phyloP scores from a whole-genome alignment of 2,329 filamentous ascomycete species.

The Cladosporium velox region DNA sequence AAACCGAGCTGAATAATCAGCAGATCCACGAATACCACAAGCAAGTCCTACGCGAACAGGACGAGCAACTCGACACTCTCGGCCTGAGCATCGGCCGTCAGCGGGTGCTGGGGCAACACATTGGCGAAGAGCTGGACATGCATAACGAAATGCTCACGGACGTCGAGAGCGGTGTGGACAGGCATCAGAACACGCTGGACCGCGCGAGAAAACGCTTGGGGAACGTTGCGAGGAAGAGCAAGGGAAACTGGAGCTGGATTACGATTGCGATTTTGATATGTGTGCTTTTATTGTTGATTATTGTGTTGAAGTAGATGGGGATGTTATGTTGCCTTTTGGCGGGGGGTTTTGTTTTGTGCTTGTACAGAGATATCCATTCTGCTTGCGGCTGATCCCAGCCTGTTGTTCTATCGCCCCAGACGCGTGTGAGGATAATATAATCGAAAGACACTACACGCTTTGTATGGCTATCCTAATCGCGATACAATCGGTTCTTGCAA shows the following conservation, averaged over 20 bases:
- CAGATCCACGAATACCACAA: constrained; percentile 86
- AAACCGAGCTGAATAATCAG: constrained; percentile 68
- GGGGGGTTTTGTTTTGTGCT: constrained; percentile 70
- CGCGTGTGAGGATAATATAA: background rate
- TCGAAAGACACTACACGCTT: background rate
- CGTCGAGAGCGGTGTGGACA: constrained; percentile 77
- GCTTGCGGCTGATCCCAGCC: background rate
- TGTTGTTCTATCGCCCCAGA: background rate
- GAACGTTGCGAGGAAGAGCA: constrained; percentile 70
- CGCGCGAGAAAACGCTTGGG: constrained; percentile 72
- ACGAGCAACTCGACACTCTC: constrained; percentile 85
- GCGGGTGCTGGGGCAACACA: constrained; percentile 90
- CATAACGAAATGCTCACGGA: constrained; percentile 90
- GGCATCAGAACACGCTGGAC: constrained; percentile 75
- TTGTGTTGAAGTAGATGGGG: constrained; percentile 81
- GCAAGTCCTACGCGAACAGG: constrained; percentile 81
- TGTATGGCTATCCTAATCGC: background rate
- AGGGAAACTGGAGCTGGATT: constrained; percentile 85
- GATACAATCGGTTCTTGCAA: background rate
- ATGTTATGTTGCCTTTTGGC: constrained; percentile 61
- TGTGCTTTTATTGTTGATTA: constrained; percentile 78
- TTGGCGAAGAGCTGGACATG: constrained; percentile 90
- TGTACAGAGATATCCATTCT: constrained; percentile 68
- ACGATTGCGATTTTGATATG: constrained; percentile 79
- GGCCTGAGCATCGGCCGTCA: constrained; percentile 87